Conservation (phyloP, 2,329 filamentous ascomycete genomes). For the Teratosphaeriaceae sp. region DNA sequence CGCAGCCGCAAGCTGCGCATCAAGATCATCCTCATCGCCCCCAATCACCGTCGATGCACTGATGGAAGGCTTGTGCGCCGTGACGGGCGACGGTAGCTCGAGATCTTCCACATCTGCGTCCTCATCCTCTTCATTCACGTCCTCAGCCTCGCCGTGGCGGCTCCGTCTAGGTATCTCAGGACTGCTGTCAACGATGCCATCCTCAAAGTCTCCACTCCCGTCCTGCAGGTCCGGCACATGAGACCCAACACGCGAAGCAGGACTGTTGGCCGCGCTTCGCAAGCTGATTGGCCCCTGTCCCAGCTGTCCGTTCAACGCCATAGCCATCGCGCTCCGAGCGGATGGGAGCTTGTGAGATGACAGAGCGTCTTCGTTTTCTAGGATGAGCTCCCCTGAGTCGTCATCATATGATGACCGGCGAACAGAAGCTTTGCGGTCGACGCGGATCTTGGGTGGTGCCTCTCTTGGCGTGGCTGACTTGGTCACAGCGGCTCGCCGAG, state of each 20-base stretch:
- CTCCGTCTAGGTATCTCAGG: too few relatives aligned
- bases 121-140: too few relatives aligned
- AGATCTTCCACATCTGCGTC: conserved; percentile 30
- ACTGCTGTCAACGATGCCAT: too few relatives aligned
- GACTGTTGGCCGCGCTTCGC: conserved; percentile 36
- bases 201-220: conserved; percentile 21
- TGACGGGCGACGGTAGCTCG: conserved; percentile 22
- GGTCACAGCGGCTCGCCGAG: conserved; percentile 3
- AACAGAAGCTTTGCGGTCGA: conserved; percentile 25
- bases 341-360: conserved; percentile 19
- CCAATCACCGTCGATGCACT: conserved; percentile 16
- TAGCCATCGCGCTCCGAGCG: conserved; percentile 19
- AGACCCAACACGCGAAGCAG: conserved; percentile 14
- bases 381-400: conserved; percentile 28
- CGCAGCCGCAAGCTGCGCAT: conserved; percentile 37
- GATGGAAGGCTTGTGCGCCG: conserved; percentile 20
- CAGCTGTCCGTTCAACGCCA: conserved; percentile 25
- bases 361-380: conserved; percentile 26
- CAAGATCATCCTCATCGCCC: conserved; percentile 36
- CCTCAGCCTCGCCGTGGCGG: too few relatives aligned
- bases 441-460: conserved; percentile 12
- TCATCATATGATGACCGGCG: conserved; percentile 19
- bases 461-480: background rate
- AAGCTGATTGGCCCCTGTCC: conserved; percentile 38
- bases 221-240: conserved; percentile 14